Base-by-base conservation (phyloP, 2,329 filamentous ascomycete species). In the Annulohypoxylon truncatum region DNA sequence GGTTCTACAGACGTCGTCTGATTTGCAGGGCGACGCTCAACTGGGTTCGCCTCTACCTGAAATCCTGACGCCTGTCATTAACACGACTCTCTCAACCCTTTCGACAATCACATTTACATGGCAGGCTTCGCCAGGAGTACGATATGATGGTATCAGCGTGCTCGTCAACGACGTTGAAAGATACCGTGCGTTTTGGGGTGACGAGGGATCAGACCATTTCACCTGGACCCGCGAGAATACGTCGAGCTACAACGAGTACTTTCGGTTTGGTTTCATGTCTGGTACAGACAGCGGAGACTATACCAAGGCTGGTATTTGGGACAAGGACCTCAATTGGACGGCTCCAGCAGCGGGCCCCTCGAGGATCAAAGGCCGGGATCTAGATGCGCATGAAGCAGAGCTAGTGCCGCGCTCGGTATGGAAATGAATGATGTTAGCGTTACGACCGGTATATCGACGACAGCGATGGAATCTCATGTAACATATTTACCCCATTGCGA, bases 161-260 rank as follows among this genome's bases (percentile, higher is more conserved):
- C 81, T 96, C 0, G 91, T 96, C 69, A 96, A 96, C 74, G 93
- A 96, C 71, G 93, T 96, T 0, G 93, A 96, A 78, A 83, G 92
- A 18, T 94, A 90, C 77, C 82, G 90, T n/a, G 86, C 86, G 4
- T 95, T 90, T 77, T 90, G 91, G 66, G 85, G 84, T 47, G 85
- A 89, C 51, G 83, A 81, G 40, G 82, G 83, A 38, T 79, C 80
- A 26, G 74, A 80, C 18, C 74, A 78, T 12, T 91, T 91, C 69
- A 84, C 85, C 0, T 93, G 90, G 89, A 79, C 79, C 0, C 82
- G 88, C 64, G 82, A 85, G 33, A 77, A 73, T 20, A 79, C 71
- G 5, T 64, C 82, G 10, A 76, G 77, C 2, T 64, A 84, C 54
- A 87, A 89, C 38, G 90, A 94, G 77, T 95, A 93, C 73, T 94